Percentiles rank a stretch among this genome's conserved stretches.
phyloP scores from a whole-genome alignment of 441 rosid genomes.

The Croton setiger region DNA sequence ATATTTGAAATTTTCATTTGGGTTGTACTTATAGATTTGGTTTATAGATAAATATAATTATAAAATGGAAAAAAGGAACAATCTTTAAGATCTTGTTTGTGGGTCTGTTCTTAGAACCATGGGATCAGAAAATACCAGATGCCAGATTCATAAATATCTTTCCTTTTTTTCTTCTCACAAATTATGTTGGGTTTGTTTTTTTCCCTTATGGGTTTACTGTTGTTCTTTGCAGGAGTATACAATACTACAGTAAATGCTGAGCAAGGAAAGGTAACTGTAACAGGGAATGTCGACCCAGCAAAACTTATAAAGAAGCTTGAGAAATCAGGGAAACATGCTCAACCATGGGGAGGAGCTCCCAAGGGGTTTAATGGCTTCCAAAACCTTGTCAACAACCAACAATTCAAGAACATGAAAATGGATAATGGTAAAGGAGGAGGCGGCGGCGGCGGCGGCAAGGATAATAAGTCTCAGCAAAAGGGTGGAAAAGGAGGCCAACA shows the following conservation, averaged over 20 bases:
- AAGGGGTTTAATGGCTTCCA: slow-evolving; percentile 41
- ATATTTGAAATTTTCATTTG: neutral
- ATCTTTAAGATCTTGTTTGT: neutral
- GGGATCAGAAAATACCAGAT: neutral
- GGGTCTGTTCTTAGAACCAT: neutral
- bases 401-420: slow-evolving; percentile 50
- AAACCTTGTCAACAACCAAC: slow-evolving; percentile 43
- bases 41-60: neutral
- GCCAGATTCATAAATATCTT: neutral
- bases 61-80: too few species aligned
- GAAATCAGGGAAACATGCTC: slow-evolving; percentile 89
- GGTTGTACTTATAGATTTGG: neutral
- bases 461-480: slow-evolving; percentile 55
- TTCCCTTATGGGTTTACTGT: slow-evolving; percentile 3
- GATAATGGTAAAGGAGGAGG: slow-evolving; percentile 37
- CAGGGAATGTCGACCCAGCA: slow-evolving; percentile 73
- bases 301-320: slow-evolving; percentile 69
- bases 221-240: slow-evolving; percentile 59
- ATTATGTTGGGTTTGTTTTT: slow-evolving; percentile 5
- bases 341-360: slow-evolving; percentile 56
- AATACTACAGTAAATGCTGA: slow-evolving; percentile 59
- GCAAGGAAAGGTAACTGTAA: slow-evolving; percentile 80
- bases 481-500: slow-evolving; percentile 51
- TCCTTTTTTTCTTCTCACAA: neutral
- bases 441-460: slow-evolving; percentile 38